phyloP scores from a whole-genome alignment of 2,329 filamentous ascomycete species.

The Dactylonectria estremocensis region DNA sequence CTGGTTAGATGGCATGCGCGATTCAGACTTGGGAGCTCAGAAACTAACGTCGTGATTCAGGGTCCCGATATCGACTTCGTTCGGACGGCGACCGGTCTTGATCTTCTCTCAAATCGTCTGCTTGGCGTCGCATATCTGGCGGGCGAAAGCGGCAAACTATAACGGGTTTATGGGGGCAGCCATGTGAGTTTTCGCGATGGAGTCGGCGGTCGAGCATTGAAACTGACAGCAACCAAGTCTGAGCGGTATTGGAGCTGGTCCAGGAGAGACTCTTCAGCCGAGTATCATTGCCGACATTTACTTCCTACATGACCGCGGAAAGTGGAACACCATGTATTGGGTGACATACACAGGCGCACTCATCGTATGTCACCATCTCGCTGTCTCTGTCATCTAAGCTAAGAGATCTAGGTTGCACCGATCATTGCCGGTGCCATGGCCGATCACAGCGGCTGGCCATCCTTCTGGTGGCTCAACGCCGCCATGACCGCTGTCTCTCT shows the following conservation, averaged over 20 bases:
- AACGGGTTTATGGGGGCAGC: slow-evolving; percentile 26
- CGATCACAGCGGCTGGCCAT: slow-evolving; percentile 17
- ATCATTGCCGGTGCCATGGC: slow-evolving; percentile 20
- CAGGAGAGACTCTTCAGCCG: slow-evolving; percentile 34
- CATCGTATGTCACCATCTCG: slow-evolving; percentile 12
- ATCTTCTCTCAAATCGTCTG: slow-evolving; percentile 24
- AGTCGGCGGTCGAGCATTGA: neutral
- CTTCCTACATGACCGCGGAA: slow-evolving; percentile 38
- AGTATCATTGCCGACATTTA: slow-evolving; percentile 39
- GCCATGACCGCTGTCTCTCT: slow-evolving; percentile 16
- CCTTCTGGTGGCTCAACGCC: slow-evolving; percentile 20
- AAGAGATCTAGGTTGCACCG: slow-evolving; percentile 2
- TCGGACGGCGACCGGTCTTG: slow-evolving; percentile 20
- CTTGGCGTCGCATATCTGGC: slow-evolving; percentile 26
- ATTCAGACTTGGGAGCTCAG: neutral
- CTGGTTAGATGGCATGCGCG: slow-evolving; percentile 5
- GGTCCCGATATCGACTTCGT: slow-evolving; percentile 17
- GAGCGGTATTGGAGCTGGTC: slow-evolving; percentile 31
- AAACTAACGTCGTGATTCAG: neutral
- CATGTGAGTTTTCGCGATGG: slow-evolving; percentile 9
- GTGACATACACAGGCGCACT: slow-evolving; percentile 32
- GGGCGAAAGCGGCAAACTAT: slow-evolving; percentile 23
- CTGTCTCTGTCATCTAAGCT: neutral
- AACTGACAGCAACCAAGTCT: slow-evolving; percentile 4
- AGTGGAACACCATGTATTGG: slow-evolving; percentile 39